Evolutionary conservation across 2,329 filamentous ascomycete genomes (phyloP).

Genomic region (Ophiosphaerella narmari): DNA sequence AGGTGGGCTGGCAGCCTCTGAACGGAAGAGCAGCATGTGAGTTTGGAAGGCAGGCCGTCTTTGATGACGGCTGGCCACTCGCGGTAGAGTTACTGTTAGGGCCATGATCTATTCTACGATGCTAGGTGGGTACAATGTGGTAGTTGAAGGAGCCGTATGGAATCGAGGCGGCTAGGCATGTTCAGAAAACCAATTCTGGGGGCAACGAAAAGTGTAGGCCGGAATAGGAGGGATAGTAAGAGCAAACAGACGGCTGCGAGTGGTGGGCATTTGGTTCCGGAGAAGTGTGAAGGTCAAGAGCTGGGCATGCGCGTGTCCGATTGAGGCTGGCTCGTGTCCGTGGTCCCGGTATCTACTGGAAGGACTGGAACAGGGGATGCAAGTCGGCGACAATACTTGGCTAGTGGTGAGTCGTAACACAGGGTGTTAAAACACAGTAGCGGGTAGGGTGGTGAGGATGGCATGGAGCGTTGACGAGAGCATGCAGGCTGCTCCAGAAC

Average conservation of each 20-base stretch:
- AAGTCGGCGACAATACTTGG: conserved; percentile 17
- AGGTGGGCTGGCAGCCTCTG: not conserved
- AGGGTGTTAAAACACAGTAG: conserved; percentile 18
- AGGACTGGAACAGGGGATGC: conserved; percentile 7
- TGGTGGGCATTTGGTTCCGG: not conserved
- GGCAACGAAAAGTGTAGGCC: not conserved
- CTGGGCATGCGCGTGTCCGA: conserved; percentile 18
- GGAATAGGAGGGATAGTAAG: not conserved
- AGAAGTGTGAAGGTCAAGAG: conserved; percentile 4
- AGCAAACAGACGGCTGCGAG: conserved; percentile 3
- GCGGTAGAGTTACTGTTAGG: too few species aligned
- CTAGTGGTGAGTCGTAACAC: conserved; percentile 1
- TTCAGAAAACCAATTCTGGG: conserved; percentile 1
- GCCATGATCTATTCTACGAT: too few species aligned
- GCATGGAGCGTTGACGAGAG: conserved; percentile 17
- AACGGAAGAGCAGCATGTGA: too few species aligned
- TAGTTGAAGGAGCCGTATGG: too few species aligned
- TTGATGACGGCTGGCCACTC: too few species aligned
- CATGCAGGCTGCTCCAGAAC: conserved; percentile 11
- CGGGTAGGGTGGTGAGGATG: conserved; percentile 12
- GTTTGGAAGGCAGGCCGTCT: too few species aligned
- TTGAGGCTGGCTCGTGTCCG: conserved; percentile 16
- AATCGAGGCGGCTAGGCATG: too few species aligned
- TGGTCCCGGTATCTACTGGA: conserved; percentile 16
- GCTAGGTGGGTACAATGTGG: too few species aligned